phyloP scores from a whole-genome alignment of 495 filamentous ascomycete genomes.

The Lentithecium fluviatile region DNA sequence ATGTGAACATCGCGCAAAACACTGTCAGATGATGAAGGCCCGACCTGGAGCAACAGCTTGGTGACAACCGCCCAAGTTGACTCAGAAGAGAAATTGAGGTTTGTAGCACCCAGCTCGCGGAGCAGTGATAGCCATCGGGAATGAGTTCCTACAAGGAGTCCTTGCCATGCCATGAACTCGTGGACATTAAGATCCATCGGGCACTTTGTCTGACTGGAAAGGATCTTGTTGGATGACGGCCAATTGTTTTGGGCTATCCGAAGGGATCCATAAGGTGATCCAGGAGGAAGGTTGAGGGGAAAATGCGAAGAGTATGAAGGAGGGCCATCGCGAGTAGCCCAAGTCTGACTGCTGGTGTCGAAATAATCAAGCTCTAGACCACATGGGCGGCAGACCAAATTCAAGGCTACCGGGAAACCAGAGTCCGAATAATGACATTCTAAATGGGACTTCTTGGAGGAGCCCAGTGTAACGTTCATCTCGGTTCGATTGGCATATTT shows the following conservation, averaged over 20 bases:
- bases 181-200: slow-evolving; percentile 48
- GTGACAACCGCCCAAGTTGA: slow-evolving; percentile 45
- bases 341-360: slow-evolving; percentile 25
- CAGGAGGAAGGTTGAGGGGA: slow-evolving; percentile 32
- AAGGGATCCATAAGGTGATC: slow-evolving; percentile 32
- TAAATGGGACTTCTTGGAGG: slow-evolving; percentile 43
- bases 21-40: slow-evolving; percentile 43
- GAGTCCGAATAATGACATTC: slow-evolving; percentile 39
- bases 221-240: slow-evolving; percentile 55
- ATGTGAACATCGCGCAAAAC: slow-evolving; percentile 46
- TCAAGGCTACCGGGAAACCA: slow-evolving; percentile 38
- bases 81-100: slow-evolving; percentile 55
- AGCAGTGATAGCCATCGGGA: slow-evolving; percentile 53
- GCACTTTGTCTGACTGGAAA: slow-evolving; percentile 55
- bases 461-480: slow-evolving; percentile 42
- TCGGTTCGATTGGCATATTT: slow-evolving; percentile 5
- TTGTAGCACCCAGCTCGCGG: slow-evolving; percentile 53
- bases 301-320: slow-evolving; percentile 41
- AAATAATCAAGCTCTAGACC: slow-evolving; percentile 40
- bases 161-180: slow-evolving; percentile 55
- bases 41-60: slow-evolving; percentile 50
- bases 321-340: slow-evolving; percentile 32
- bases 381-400: slow-evolving; percentile 35
- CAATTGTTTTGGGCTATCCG: slow-evolving; percentile 34
- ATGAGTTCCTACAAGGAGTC: slow-evolving; percentile 46